phyloP scores from a whole-genome alignment of 148 eudicot genomes.

The Persicaria maculosa region DNA sequence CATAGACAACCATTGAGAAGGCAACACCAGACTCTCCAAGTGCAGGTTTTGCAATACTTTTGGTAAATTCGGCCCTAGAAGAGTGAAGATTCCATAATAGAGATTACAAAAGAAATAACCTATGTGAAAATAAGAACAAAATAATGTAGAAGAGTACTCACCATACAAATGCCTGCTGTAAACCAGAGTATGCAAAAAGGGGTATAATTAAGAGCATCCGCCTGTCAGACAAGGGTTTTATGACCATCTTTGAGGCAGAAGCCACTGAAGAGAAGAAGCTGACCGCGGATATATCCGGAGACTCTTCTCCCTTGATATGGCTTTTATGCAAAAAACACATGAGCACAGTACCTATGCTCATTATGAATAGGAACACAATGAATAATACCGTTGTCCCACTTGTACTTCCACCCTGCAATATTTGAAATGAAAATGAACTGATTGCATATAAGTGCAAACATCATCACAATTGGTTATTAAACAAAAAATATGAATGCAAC shows the following conservation, averaged over 20 bases:
- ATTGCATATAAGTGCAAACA: background rate
- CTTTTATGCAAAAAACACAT: slow-evolving; percentile 80
- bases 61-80: slow-evolving; percentile 83
- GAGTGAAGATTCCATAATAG: slow-evolving; percentile 5
- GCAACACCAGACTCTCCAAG: slow-evolving; percentile 93
- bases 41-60: slow-evolving; percentile 69
- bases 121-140: background rate
- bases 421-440: slow-evolving; percentile 10
- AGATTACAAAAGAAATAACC: slow-evolving; percentile 4
- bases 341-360: slow-evolving; percentile 70
- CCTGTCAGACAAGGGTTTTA: slow-evolving; percentile 51
- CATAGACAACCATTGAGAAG: slow-evolving; percentile 92
- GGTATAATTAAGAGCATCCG: slow-evolving; percentile 81
- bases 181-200: slow-evolving; percentile 90
- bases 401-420: slow-evolving; percentile 73
- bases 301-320: slow-evolving; percentile 42
- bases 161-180: slow-evolving; percentile 99
- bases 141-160: slow-evolving; percentile 19
- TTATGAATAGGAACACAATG: slow-evolving; percentile 63
- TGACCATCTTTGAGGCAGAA: slow-evolving; percentile 44
- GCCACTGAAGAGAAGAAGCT: slow-evolving; percentile 37
- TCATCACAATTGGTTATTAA: background rate
- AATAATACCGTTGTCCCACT: slow-evolving; percentile 70
- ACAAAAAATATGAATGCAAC: background rate
- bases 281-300: slow-evolving; percentile 30